Evolutionary conservation across 805 yeast genomes (phyloP).

Genomic region (Cyberlindnera nakhonratchasimensis): DNA sequence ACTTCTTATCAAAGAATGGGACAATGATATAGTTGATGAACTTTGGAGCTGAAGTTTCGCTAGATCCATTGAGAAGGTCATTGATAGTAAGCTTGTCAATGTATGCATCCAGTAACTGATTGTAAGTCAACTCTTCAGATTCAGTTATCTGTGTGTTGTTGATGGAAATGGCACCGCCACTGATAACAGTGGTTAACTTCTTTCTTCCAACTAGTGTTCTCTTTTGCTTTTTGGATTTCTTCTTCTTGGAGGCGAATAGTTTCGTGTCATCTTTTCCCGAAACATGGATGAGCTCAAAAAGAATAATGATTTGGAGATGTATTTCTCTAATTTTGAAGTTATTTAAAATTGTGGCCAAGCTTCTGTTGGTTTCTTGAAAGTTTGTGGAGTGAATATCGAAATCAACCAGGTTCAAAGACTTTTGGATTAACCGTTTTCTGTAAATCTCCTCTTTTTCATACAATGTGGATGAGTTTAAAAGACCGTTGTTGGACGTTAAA

Average conservation of each 20-base stretch:
- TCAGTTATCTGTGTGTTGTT: neutral
- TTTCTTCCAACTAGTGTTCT: conserved; percentile 33
- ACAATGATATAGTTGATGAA: conserved; percentile 50
- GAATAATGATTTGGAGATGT: conserved; percentile 48
- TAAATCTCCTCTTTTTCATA: conserved; percentile 29
- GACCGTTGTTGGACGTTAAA: conserved; percentile 26
- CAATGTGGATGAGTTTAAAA: conserved; percentile 25
- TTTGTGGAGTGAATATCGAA: conserved; percentile 25
- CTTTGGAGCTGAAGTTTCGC: conserved; percentile 29
- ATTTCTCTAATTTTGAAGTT: conserved; percentile 53
- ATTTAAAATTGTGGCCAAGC: conserved; percentile 30
- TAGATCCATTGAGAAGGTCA: conserved; percentile 39
- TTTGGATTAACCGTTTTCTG: conserved; percentile 28
- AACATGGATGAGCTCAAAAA: conserved; percentile 42
- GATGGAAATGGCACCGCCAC: conserved; percentile 38
- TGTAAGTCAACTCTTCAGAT: conserved; percentile 20
- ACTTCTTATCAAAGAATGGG: conserved; percentile 48
- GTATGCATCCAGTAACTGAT: conserved; percentile 39
- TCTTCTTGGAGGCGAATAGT: conserved; percentile 28
- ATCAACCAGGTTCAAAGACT: conserved; percentile 25
- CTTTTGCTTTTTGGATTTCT: conserved; percentile 8
- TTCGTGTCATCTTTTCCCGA: conserved; percentile 35
- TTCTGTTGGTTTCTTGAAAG: conserved; percentile 28
- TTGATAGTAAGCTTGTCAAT: conserved; percentile 52
- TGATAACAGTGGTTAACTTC: conserved; percentile 32